Evolutionary conservation across 139 green algal species (phyloP), one percentile per base, ranked within the genome.

Genomic region (Picochlorum sp.): DNA sequence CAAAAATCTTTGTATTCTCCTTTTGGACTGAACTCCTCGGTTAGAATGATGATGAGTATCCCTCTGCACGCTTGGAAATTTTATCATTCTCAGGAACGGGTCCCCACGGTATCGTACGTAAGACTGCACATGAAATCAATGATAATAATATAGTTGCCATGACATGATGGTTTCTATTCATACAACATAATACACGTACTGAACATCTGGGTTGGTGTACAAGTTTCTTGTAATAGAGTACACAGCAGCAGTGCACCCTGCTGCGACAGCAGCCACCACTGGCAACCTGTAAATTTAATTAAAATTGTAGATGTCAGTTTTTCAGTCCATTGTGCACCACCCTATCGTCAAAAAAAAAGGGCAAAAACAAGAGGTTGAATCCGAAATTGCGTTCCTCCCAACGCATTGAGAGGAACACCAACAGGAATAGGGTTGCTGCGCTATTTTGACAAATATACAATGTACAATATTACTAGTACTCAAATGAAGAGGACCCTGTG

Each of bases 1-100:
- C 20, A 14, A 65, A 65, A 59, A 65, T 51, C 13, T 26, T 55
- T 28, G 58, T 32, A 30, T 66, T 54, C 11, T 38, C 61, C 24
- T 45, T 56, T 55, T 20, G n/a, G 15, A 20, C 41, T 66, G 61
- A 20, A 66, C 14, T 15, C 11, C n/a, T 32, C 32, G 52, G 45
- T 66, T 66, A 74, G 34, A 74, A 11, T 21, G 50, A 74, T n/a
- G 20, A 30, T 5, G 11, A 45, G 23, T 74, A 74, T 45, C 45
- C 60, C 23, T 63, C 6, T 21, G 61, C 68, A 16, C 68, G 49
- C 34, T 41, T 50, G 2, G 20, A 20, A 44, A 38, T 57, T 21
- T 13, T 54, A 51, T 32, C 59, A 23, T 28, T 65, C 15, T 74
- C 68, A 37, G 50, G 57, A 3, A 67, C 28, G 26, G n/a, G 18